Percentiles rank a stretch among this genome's conserved stretches.
Evolutionary conservation across 768 basidiomycete genomes (phyloP).

Genomic region (Boletus pseudo-olivaceus): DNA sequence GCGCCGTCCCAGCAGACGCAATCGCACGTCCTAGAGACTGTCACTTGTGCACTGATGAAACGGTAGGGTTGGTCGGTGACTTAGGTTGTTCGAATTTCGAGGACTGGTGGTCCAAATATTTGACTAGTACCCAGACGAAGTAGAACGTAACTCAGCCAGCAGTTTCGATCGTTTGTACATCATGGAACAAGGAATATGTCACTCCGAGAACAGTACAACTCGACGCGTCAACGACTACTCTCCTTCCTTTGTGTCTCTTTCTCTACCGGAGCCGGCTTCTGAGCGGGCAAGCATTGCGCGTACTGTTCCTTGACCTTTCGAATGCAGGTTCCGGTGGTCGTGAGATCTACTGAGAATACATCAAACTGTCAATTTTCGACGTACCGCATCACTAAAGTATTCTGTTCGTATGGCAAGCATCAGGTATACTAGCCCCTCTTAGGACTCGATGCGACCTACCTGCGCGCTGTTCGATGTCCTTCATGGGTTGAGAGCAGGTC

Average conservation of each 20-base stretch:
- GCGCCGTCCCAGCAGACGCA: conserved; percentile 60
- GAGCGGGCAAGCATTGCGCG: conserved; percentile 1
- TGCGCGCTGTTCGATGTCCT: conserved; percentile 44
- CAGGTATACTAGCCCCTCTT: neutral
- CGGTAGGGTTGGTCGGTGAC: conserved; percentile 63
- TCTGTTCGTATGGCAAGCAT: conserved; percentile 8
- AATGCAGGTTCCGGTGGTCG: too few species aligned
- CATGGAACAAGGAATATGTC: neutral
- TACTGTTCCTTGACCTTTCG: conserved; percentile 25
- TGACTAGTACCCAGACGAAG: conserved; percentile 25
- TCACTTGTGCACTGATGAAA: conserved; percentile 70
- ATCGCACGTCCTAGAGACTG: conserved; percentile 79
- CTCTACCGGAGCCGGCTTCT: conserved; percentile 11
- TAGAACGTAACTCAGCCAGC: conserved; percentile 6
- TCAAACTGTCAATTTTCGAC: neutral
- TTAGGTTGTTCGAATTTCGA: conserved; percentile 69
- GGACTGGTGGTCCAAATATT: conserved; percentile 73
- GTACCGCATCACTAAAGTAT: conserved; percentile 30
- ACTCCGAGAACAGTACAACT: neutral
- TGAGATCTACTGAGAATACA: neutral
- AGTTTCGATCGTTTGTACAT: conserved; percentile 5
- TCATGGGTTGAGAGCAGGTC: conserved; percentile 33
- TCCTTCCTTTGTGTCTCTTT: conserved; percentile 1
- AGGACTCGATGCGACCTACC: conserved; percentile 27
- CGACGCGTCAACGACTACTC: neutral